A percentile compares a stretch with the other conserved stretches of the same genome.
These are phyloP conservation scores for Colletotrichum musicola DNA, from an alignment of 2,329 filamentous ascomycete species.

Conservation along the genomic window DNA sequence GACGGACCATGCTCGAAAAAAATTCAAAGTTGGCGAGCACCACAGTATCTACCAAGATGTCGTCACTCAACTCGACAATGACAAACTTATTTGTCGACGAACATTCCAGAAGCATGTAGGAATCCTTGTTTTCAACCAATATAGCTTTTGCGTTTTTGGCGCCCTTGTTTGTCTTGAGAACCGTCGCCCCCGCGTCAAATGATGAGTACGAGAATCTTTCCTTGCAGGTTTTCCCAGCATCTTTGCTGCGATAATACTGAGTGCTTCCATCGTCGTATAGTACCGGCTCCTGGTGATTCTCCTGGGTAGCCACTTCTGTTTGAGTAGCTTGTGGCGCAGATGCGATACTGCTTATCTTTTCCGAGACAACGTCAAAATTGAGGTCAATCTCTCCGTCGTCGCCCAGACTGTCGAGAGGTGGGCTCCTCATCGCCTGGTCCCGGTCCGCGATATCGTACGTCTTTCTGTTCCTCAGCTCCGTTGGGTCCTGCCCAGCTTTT, in stretches of 20 bases:
- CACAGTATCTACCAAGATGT: conserved; percentile 88
- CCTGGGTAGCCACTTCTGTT: conserved; percentile 29
- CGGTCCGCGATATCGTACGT: conserved; percentile 62
- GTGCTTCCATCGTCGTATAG: conserved; percentile 62
- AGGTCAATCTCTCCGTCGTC: conserved; percentile 87
- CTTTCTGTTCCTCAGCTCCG: conserved; percentile 72
- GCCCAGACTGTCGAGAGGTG: conserved; percentile 82
- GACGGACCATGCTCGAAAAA: conserved; percentile 96
- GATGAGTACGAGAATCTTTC: conserved; percentile 98
- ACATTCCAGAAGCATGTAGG: conserved; percentile 97
- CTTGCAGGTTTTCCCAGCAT: conserved; percentile 97
- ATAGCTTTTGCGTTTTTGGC: conserved; percentile 91
- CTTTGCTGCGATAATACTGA: conserved; percentile 80
- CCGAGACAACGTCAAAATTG: conserved; percentile 64
- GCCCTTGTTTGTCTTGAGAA: conserved; percentile 88
- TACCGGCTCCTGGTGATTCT: conserved; percentile 54
- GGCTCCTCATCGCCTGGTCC: conserved; percentile 64
- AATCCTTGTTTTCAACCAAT: conserved; percentile 96
- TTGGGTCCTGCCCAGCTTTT: conserved; percentile 78
- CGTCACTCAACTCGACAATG: conserved; percentile 92
- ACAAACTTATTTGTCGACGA: conserved; percentile 89
- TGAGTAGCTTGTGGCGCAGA: conserved; percentile 25
- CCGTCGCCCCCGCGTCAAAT: conserved; percentile 94
- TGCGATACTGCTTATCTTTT: conserved; percentile 51
- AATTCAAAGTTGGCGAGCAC: conserved; percentile 99